phyloP scores from a whole-genome alignment of 1,284 basidiomycete species.

The Inonotus hispidus region DNA sequence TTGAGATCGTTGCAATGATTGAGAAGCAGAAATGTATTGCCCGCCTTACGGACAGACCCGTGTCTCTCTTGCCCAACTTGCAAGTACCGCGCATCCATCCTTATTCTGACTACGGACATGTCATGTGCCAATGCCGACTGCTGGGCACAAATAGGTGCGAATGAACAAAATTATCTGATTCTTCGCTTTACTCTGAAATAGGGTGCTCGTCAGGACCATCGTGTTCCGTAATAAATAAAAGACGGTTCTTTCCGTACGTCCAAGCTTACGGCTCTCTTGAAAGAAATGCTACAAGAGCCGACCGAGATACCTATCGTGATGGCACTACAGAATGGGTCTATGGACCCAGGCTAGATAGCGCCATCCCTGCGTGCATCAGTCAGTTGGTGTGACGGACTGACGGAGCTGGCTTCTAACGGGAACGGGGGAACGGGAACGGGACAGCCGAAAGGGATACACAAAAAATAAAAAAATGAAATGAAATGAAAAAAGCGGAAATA shows the following conservation, averaged over 20 bases:
- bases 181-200: background rate
- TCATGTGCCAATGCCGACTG: constrained; percentile 1
- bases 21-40: background rate
- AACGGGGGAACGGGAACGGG: background rate
- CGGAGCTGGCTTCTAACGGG: too few species aligned
- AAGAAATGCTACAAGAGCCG: background rate
- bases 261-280: too few species aligned
- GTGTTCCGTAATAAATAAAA: background rate
- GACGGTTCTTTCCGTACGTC: background rate
- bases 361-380: too few species aligned
- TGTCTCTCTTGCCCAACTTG: too few species aligned
- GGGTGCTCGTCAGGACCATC: background rate
- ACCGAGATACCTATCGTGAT: background rate
- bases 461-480: background rate
- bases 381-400: too few species aligned
- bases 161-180: background rate
- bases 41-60: too few species aligned
- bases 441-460: background rate
- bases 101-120: too few species aligned
- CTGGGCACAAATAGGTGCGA: background rate
- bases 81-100: too few species aligned
- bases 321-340: too few species aligned
- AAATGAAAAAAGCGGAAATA: constrained; percentile 1
- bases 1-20: constrained; percentile 5
- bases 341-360: too few species aligned